Evolutionary conservation across 2,329 filamentous ascomycete genomes (phyloP).

Genomic region (Plenodomus biglobosus): DNA sequence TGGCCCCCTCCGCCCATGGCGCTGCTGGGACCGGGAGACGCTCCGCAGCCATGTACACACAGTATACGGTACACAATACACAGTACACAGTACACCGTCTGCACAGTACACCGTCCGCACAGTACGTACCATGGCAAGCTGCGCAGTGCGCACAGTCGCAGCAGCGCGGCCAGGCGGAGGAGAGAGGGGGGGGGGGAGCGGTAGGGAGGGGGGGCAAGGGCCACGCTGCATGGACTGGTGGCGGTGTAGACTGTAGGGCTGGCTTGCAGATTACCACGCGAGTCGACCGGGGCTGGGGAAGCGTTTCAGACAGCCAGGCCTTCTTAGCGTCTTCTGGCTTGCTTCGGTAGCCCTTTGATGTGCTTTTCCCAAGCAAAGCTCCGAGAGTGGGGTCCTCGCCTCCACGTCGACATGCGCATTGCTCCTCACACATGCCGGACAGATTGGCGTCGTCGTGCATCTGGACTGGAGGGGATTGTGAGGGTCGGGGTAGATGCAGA

Average conservation of each 20-base stretch:
- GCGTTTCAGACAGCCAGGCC: constrained; percentile 39
- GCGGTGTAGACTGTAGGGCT: constrained; percentile 43
- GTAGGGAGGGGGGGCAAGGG: not conserved
- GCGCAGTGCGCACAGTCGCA: not conserved
- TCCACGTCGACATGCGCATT: constrained; percentile 5
- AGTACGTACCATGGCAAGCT: no score
- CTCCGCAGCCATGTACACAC: not conserved
- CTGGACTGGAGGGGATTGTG: constrained; percentile 18
- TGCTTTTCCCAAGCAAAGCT: constrained; percentile 33
- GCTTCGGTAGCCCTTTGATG: constrained; percentile 26
- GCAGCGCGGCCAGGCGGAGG: constrained; percentile 11
- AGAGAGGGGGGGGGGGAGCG: no score
- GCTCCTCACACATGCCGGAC: constrained; percentile 7
- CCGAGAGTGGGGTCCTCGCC: constrained; percentile 23
- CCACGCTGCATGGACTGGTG: constrained; percentile 3
- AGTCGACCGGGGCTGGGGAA: constrained; percentile 37
- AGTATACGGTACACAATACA: no score
- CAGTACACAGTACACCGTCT: no score
- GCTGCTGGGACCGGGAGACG: constrained; percentile 13
- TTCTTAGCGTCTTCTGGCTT: constrained; percentile 39
- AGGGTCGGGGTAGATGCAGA: constrained; percentile 11
- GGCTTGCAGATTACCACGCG: constrained; percentile 42
- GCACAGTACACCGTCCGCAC: no score
- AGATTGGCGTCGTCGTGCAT: constrained; percentile 12
- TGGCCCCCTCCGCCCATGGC: no score